Evolutionary conservation across 106 monocot species (phyloP).

Genomic region (Dioscorea dumetorum): DNA sequence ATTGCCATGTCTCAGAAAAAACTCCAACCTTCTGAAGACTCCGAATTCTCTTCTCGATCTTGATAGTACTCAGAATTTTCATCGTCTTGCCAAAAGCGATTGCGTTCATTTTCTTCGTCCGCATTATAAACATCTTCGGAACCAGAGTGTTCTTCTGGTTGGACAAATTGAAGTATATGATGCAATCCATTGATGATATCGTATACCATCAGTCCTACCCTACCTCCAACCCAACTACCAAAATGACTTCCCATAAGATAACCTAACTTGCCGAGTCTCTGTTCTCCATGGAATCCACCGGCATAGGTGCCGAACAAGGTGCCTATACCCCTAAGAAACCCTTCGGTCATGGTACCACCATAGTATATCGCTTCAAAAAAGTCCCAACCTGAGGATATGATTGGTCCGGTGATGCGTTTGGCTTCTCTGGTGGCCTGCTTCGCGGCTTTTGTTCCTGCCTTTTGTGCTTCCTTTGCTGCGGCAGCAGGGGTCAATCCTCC

Average conservation of each 20-base stretch:
- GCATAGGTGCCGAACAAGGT: slow-evolving; percentile 69
- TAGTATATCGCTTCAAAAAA: slow-evolving; percentile 83
- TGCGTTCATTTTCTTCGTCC: slow-evolving; percentile 16
- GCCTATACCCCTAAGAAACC: slow-evolving; percentile 63
- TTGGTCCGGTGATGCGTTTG: slow-evolving; percentile 79
- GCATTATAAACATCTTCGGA: slow-evolving; percentile 3
- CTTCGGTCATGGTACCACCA: slow-evolving; percentile 64
- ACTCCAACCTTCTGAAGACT: slow-evolving; percentile 17
- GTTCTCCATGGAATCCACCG: slow-evolving; percentile 64
- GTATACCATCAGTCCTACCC: slow-evolving; percentile 79
- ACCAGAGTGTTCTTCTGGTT: slow-evolving; percentile 10
- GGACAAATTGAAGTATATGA: slow-evolving; percentile 31
- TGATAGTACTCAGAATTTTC: no score
- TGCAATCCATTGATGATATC: slow-evolving; percentile 57
- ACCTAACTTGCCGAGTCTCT: slow-evolving; percentile 61
- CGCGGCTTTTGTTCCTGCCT: slow-evolving; percentile 59
- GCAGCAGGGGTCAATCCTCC: slow-evolving; percentile 36
- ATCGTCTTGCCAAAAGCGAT: neutral
- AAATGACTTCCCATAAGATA: slow-evolving; percentile 76
- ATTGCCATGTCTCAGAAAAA: slow-evolving; percentile 14
- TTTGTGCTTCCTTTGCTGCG: slow-evolving; percentile 73
- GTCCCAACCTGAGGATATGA: slow-evolving; percentile 87
- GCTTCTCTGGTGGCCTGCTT: slow-evolving; percentile 65
- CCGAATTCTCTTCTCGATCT: no score
- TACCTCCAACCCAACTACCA: slow-evolving; percentile 83